Percentiles rank a stretch among this genome's conserved stretches.
Evolutionary conservation across 345 rosid genomes (phyloP).

Genomic region (Garcia nutans): DNA sequence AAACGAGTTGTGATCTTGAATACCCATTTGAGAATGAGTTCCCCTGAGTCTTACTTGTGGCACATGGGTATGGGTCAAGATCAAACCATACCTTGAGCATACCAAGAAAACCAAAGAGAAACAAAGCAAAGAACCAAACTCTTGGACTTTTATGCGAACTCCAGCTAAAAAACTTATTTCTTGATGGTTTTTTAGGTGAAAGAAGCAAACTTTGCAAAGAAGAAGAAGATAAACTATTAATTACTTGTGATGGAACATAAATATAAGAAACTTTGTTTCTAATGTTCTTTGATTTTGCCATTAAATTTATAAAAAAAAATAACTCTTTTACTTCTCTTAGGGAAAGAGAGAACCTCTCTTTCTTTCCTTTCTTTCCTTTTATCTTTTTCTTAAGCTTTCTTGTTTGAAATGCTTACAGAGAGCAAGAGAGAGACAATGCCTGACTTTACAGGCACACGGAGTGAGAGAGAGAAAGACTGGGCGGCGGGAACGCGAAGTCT

Average conservation of each 20-base stretch:
- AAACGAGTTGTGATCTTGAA: slow-evolving; percentile 28
- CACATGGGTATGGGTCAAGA: slow-evolving; percentile 59
- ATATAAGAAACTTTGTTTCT: slow-evolving; percentile 30
- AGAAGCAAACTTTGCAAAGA: slow-evolving; percentile 58
- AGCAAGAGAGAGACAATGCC: neutral
- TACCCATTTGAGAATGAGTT: slow-evolving; percentile 20
- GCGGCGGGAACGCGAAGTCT: neutral
- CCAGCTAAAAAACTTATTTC: slow-evolving; percentile 27
- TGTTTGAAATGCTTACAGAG: neutral
- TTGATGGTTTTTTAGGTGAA: slow-evolving; percentile 54
- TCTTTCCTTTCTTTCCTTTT: neutral
- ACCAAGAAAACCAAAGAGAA: slow-evolving; percentile 54
- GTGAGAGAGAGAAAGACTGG: neutral
- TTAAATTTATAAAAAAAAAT: neutral
- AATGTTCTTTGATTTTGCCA: slow-evolving; percentile 32
- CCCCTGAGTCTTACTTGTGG: slow-evolving; percentile 24
- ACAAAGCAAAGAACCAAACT: slow-evolving; percentile 52
- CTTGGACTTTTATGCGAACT: slow-evolving; percentile 43
- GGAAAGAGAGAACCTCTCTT: neutral
- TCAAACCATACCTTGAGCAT: slow-evolving; percentile 47
- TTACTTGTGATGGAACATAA: slow-evolving; percentile 35
- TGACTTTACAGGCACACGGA: neutral
- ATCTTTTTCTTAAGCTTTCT: neutral
- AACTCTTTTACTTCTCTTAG: neutral
- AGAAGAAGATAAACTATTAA: slow-evolving; percentile 47